A percentile compares a stretch with the other conserved stretches of the same genome.
Evolutionary conservation across 495 filamentous ascomycete genomes (phyloP).

Genomic region (Tuber aestivum): DNA sequence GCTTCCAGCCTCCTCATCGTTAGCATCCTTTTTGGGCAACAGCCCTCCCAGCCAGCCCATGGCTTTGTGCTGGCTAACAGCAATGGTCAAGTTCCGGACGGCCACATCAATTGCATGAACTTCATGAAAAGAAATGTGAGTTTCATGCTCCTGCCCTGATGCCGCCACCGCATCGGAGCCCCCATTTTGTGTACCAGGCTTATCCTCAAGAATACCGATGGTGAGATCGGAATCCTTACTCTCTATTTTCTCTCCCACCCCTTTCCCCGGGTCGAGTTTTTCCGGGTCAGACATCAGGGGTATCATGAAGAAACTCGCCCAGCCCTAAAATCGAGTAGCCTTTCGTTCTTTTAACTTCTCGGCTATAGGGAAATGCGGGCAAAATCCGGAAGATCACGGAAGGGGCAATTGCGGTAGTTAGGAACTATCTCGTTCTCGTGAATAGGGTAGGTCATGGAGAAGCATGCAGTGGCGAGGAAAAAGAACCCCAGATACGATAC

Average conservation of each 20-base stretch:
- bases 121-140: conserved; percentile 54
- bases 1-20: conserved; percentile 31
- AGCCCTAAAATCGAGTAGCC: background rate
- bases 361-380: background rate
- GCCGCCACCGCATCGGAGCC: background rate
- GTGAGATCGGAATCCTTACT: background rate
- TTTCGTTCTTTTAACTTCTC: background rate
- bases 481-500: background rate
- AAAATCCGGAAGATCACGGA: background rate
- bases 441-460: background rate
- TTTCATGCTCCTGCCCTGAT: background rate
- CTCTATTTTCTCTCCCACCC: background rate
- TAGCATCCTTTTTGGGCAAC: conserved; percentile 9
- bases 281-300: background rate
- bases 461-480: background rate
- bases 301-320: background rate
- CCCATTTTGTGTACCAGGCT: background rate
- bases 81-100: conserved; percentile 53
- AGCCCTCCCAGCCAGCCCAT: conserved; percentile 43
- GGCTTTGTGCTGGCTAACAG: conserved; percentile 46
- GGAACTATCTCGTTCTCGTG: background rate
- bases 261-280: background rate
- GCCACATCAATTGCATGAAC: conserved; percentile 57
- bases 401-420: background rate
- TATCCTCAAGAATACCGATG: background rate